Percentiles rank a stretch among this genome's conserved stretches.
Evolutionary conservation across 75 land plant species (phyloP).

Genomic region (Pinus tabuliformis): DNA sequence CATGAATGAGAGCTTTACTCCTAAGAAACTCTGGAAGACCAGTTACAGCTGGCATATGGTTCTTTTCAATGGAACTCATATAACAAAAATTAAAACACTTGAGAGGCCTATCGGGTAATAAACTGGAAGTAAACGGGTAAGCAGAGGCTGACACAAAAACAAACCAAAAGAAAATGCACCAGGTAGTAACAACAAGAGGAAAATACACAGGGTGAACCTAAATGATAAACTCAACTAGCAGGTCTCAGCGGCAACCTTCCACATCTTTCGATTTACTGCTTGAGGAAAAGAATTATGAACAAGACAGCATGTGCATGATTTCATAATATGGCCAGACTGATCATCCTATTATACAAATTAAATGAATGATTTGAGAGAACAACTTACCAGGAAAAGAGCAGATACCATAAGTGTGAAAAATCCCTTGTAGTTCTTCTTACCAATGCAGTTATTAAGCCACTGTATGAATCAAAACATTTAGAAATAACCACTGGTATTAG

Average conservation of each 20-base stretch:
- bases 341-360: no score
- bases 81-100: no score
- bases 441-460: constrained; percentile 99
- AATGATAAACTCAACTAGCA: background rate
- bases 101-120: background rate
- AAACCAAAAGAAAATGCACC: background rate
- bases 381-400: constrained; percentile 77
- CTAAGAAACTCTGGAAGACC: background rate
- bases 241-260: background rate
- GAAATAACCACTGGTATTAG: constrained; percentile 10
- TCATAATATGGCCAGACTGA: no score
- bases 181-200: background rate
- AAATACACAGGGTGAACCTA: background rate
- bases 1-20: background rate
- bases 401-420: constrained; percentile 85
- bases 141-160: background rate
- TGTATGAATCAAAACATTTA: constrained; percentile 21
- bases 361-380: background rate
- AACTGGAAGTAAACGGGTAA: background rate
- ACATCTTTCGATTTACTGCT: no score
- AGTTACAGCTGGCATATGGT: background rate
- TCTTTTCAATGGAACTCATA: background rate
- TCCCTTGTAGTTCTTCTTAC: constrained; percentile 77
- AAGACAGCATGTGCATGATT: no score
- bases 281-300: no score